Percentiles rank a stretch among this genome's conserved stretches.
Evolutionary conservation across 2,329 filamentous ascomycete genomes (phyloP).

Genomic region (Ophiostoma sp.): DNA sequence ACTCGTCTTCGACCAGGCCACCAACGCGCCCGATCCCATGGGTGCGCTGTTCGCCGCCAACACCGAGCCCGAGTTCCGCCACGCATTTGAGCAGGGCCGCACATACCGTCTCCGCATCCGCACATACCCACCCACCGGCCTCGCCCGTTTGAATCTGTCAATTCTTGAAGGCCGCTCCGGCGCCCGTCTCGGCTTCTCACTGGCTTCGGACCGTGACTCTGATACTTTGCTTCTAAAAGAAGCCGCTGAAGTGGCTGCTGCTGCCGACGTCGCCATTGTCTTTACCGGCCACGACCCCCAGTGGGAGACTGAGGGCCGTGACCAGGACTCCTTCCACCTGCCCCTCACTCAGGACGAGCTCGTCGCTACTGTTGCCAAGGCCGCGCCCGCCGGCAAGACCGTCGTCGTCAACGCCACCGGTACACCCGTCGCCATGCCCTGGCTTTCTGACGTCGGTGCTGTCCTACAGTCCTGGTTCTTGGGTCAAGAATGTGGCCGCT

Average conservation of each 20-base stretch:
- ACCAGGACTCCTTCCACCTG: slow-evolving; percentile 59
- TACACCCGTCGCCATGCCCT: slow-evolving; percentile 69
- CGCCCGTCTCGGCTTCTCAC: slow-evolving; percentile 64
- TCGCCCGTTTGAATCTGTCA: slow-evolving; percentile 53
- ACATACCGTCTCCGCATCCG: slow-evolving; percentile 8
- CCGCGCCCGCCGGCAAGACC: slow-evolving; percentile 57
- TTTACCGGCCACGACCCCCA: slow-evolving; percentile 74
- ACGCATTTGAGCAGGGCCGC: not conserved
- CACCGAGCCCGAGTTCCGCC: not conserved
- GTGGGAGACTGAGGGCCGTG: slow-evolving; percentile 69
- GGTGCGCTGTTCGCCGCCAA: slow-evolving; percentile 60
- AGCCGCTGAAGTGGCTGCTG: not conserved
- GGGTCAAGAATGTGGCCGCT: slow-evolving; percentile 68
- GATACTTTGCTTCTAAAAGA: slow-evolving; percentile 40
- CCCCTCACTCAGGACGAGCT: slow-evolving; percentile 62
- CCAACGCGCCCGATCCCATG: slow-evolving; percentile 64
- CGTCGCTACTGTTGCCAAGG: slow-evolving; percentile 60
- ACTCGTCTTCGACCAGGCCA: slow-evolving; percentile 57
- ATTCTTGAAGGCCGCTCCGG: slow-evolving; percentile 66
- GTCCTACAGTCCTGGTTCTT: slow-evolving; percentile 72
- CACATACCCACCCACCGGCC: not conserved
- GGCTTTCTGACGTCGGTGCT: slow-evolving; percentile 63
- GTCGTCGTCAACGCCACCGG: slow-evolving; percentile 69
- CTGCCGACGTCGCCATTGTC: slow-evolving; percentile 65
- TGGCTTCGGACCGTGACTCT: slow-evolving; percentile 59